Evolutionary conservation across 176 grass and related monocot genomes (phyloP), one percentile per base, ranked within the genome.

Genomic region (Eragrostis nindensis): DNA sequence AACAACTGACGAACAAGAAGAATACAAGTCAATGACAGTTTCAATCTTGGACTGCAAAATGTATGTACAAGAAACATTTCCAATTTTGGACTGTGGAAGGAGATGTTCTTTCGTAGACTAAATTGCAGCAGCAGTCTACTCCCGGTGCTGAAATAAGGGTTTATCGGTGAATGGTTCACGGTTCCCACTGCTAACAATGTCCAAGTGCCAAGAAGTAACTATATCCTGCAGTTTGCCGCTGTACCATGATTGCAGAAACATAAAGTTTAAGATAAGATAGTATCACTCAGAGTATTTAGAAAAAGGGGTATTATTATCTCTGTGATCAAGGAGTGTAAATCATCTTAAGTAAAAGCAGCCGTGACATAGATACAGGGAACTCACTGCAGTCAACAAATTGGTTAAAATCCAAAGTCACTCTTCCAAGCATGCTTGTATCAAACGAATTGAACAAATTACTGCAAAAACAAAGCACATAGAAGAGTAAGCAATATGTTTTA

Each of bases 221-320:
- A 96, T 86, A 96, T 96, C 83, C 93, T 85, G 70, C 87, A 96
- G 77, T 96, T 96, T 0, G 85, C 93, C 48, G 87, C 93, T 96
- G 82, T 26, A 74, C 52, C 42, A 73, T 25, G 57, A 65, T 36
- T 9, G n/a, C 25, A 68, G 2, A 59, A 22, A 69, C 8, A 50
- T 11, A 32, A 3, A 59, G 24, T 39, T 80, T 56, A 71, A 64
- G 32, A 36, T 1, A 36, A 36, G 32, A 36, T 36, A 36, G 32
- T 2, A 36, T 1, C 32, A 36, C 4, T 36, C 32, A 4, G 32
- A 36, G 32, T 36, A 36, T 36, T 36, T 56, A 46, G 60, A 17
- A 83, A 50, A 17, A 3, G 36, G 53, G 11, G 14, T 0, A 60
- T 18, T 24, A 83, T 68, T 66, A 75, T 68, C 8, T 45, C 25